Conservation (phyloP, 495 filamentous ascomycete species). For the Aspergillus kassunensis region DNA sequence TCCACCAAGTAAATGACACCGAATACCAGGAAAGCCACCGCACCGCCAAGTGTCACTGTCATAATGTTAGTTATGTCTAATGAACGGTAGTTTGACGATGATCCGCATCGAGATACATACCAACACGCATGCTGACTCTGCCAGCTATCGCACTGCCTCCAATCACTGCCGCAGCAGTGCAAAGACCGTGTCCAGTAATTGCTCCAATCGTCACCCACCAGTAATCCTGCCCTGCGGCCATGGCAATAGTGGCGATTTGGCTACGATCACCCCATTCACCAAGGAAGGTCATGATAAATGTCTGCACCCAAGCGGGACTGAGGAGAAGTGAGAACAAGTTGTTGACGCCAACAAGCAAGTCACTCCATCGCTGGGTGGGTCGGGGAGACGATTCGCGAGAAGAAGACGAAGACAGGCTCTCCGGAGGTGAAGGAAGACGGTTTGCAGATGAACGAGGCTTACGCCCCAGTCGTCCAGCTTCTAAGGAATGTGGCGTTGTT, state of each 20-base stretch:
- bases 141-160: constrained; percentile 91
- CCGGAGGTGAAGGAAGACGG: constrained; percentile 51
- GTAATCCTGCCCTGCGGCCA: constrained; percentile 97
- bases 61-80: constrained; percentile 18
- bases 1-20: constrained; percentile 88
- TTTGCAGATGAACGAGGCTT: constrained; percentile 44
- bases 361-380: constrained; percentile 34
- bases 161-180: constrained; percentile 89
- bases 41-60: constrained; percentile 89
- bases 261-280: constrained; percentile 98
- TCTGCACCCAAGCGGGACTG: constrained; percentile 97
- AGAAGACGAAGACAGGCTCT: constrained; percentile 51
- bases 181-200: constrained; percentile 79
- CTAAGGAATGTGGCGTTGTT: constrained; percentile 47
- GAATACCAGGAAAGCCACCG: constrained; percentile 85
- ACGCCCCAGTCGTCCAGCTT: constrained; percentile 45
- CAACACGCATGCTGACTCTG: constrained; percentile 89
- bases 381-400: constrained; percentile 56
- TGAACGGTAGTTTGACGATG: neutral
- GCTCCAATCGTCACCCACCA: constrained; percentile 98
- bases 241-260: constrained; percentile 97
- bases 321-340: constrained; percentile 86
- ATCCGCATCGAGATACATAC: constrained; percentile 56
- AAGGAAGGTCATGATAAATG: constrained; percentile 97
- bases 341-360: constrained; percentile 59